Evolutionary conservation across 2,329 filamentous ascomycete genomes (phyloP).

Genomic region (Hymenoscyphus salicellus): DNA sequence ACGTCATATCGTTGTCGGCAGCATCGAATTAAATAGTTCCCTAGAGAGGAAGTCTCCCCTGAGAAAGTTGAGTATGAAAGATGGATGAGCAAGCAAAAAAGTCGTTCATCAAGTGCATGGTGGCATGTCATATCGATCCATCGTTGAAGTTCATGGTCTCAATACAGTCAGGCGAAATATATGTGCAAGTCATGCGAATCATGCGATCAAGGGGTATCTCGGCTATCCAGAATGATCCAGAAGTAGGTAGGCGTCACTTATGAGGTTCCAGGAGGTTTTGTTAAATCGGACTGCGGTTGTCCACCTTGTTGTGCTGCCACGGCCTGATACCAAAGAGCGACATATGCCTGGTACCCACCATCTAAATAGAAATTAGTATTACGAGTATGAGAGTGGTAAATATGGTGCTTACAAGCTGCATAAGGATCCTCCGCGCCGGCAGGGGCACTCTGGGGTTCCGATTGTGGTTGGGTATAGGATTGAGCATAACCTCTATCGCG

Average conservation of each 20-base stretch:
- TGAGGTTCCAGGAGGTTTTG: conserved; percentile 42
- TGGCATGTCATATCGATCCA: conserved; percentile 35
- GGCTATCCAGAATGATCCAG: conserved; percentile 26
- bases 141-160: conserved; percentile 35
- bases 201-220: conserved; percentile 33
- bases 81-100: conserved; percentile 21
- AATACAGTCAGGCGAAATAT: conserved; percentile 30
- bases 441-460: conserved; percentile 43
- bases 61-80: conserved; percentile 24
- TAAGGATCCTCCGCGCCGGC: conserved; percentile 64
- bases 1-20: conserved; percentile 21
- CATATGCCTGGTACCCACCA: conserved; percentile 77
- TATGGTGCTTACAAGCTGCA: conserved; percentile 60
- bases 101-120: conserved; percentile 33
- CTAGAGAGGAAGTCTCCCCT: conserved; percentile 7
- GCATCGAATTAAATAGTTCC: conserved; percentile 13
- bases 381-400: neutral
- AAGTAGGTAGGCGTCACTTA: conserved; percentile 28
- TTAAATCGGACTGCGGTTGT: conserved; percentile 37
- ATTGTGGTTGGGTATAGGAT: conserved; percentile 40
- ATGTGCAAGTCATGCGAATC: conserved; percentile 35
- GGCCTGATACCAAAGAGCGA: conserved; percentile 78
- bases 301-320: conserved; percentile 47
- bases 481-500: conserved; percentile 53
- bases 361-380: conserved; percentile 44